Evolutionary conservation across 805 yeast species (phyloP), one percentile per base, ranked within the genome.

Genomic region (Priceomyces medius): DNA sequence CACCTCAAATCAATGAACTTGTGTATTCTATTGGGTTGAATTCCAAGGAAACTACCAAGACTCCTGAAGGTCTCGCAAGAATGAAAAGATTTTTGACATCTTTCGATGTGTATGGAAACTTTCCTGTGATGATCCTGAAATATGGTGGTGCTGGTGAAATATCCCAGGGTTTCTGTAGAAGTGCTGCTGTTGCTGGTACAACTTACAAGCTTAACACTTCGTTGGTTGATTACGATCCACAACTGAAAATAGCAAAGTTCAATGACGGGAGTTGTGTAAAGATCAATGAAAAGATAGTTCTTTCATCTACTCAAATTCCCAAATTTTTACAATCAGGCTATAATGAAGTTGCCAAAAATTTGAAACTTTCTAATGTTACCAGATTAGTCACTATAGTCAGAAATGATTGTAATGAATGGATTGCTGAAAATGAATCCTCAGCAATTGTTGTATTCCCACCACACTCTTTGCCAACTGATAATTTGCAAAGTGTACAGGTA

Each of bases 181-280:
- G 95, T 43, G 98, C 98, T 3, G 99, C 99, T 10, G 98, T 91
- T 47, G 98, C 93, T 14, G 98, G 98, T 41, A 85, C 97, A 41
- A 88, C 95, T 24, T 91, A 93, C 66, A 88, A 89, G 61, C 72
- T 91, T 42, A 81, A 83, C 56, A 83, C 93, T 12, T 67, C 73
- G 29, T 63, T 91, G 39, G 66, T 66, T 4, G 77, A 79, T 27
- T 88, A 71, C 64, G 91, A 91, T 59, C 79, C 83, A 26, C 66
- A 61, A 20, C 67, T 79, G 21, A 83, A 85, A 54, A 68, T 80
- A 18, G 97, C 95, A 6, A 68, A 70, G 29, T 80, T 87, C 49
- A 70, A 76, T 44, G 97, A 90, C 60, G 93, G 95, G 21, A 76
- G 89, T 13, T 67, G 71, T 38, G 82, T 88, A 26, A 77, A 74